These are phyloP conservation scores for Colletotrichum musae DNA, from an alignment of 2,329 filamentous ascomycete genomes.

Conservation along the genomic window DNA sequence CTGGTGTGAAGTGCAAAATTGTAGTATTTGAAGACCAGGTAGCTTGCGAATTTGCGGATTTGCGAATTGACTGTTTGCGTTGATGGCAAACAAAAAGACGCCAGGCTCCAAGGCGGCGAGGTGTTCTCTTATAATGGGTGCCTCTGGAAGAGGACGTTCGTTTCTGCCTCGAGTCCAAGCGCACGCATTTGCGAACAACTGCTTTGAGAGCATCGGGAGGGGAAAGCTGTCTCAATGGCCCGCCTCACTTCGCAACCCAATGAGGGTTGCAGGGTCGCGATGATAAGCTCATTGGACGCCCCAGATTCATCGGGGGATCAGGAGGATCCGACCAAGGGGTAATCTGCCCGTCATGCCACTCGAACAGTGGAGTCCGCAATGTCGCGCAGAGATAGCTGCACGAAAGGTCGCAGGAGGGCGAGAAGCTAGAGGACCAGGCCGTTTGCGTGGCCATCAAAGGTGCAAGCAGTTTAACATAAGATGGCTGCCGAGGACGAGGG, in stretches of 20 bases:
- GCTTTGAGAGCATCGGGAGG: background rate
- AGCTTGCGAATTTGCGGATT: background rate
- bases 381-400: conserved; percentile 26
- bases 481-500: background rate
- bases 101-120: background rate
- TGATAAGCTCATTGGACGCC: conserved; percentile 21
- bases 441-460: background rate
- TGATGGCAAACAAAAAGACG: background rate
- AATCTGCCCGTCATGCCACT: conserved; percentile 35
- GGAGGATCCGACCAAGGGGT: conserved; percentile 25
- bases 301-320: conserved; percentile 4
- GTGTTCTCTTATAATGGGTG: background rate
- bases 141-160: background rate
- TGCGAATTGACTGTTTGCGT: conserved; percentile 4
- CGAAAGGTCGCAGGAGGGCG: background rate
- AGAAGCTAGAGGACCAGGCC: too few relatives aligned
- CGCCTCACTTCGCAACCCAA: conserved; percentile 29
- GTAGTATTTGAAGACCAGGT: background rate
- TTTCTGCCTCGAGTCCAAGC: background rate
- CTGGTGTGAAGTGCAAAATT: background rate
- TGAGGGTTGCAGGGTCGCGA: background rate
- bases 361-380: conserved; percentile 31
- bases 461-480: background rate
- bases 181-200: conserved; percentile 30
- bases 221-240: background rate